Base-by-base conservation (phyloP, 139 green algal species). In the Volvox reticuliferus region DNA sequence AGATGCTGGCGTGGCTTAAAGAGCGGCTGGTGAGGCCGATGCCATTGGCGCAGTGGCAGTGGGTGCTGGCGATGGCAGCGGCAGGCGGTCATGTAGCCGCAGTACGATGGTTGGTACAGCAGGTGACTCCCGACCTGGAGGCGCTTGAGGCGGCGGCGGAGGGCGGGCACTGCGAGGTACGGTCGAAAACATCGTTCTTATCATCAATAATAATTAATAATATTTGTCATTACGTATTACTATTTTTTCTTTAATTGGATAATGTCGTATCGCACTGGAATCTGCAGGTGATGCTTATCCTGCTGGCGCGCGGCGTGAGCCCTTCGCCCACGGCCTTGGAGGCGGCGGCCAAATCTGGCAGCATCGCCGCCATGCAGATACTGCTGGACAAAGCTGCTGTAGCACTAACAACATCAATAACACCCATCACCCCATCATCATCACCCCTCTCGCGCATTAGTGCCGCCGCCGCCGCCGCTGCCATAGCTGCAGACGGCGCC, bases 121-220 rank as follows among this genome's bases (percentile, higher is more conserved):
- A 26, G 44, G 21, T 30, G 79, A 36, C 35, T 26, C 22, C 26
- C 36, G 79, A 67, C 3, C 20, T 22, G 44, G 79, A 69, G 37
- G 79, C 79, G 0, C 79, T 85, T 36, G 79, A 85, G 79, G 44
- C 44, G 79, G 79, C 79, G 24, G 79, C 79, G 37, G 79, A 69
- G 79, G 79, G 37, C 37, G 79, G 79, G 20, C 79, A 85, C 44
- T 85, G 33, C 44, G 37, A 85, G 36, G 79, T 85, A 50, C 44
- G 44, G 44, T 55, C 44, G n/a, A n/a, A n/a, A n/a, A n/a, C n/a
- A n/a, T n/a, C n/a, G n/a, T n/a, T n/a, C n/a, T n/a, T n/a, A n/a
- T n/a, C n/a, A n/a, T n/a, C n/a, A n/a, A n/a, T n/a, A n/a, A n/a
- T n/a, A n/a, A n/a, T n/a, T n/a, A n/a, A n/a, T n/a, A n/a, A n/a